These are phyloP conservation scores for Fusarium acutatum DNA, from an alignment of 2,329 filamentous ascomycete genomes.

Conservation along the genomic window DNA sequence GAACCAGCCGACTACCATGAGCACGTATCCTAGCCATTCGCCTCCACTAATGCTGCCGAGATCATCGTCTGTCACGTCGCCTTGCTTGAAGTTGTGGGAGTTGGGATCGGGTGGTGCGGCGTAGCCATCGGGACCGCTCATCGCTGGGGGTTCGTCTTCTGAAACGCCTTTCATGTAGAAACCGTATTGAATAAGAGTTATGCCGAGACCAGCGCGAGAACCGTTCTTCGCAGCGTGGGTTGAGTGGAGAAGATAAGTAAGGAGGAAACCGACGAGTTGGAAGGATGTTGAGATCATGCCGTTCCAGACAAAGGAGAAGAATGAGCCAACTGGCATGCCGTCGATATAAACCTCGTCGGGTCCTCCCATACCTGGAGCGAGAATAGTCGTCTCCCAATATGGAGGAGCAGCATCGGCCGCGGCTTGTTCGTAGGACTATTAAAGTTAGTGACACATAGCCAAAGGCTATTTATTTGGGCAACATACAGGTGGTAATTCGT, in stretches of 20 bases:
- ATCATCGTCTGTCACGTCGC: slow-evolving; percentile 64
- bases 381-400: slow-evolving; percentile 99
- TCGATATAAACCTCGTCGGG: slow-evolving; percentile 97
- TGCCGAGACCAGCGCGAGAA: slow-evolving; percentile 90
- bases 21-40: slow-evolving; percentile 89
- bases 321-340: slow-evolving; percentile 88
- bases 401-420: slow-evolving; percentile 95
- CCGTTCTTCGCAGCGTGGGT: slow-evolving; percentile 98
- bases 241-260: slow-evolving; percentile 97
- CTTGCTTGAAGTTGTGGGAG: slow-evolving; percentile 85
- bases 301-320: slow-evolving; percentile 92
- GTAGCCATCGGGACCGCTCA: slow-evolving; percentile 65
- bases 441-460: slow-evolving; percentile 45
- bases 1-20: slow-evolving; percentile 99
- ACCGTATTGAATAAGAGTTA: slow-evolving; percentile 95
- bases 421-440: slow-evolving; percentile 94
- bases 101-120: slow-evolving; percentile 86
- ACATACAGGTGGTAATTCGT: slow-evolving; percentile 93
- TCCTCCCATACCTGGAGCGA: slow-evolving; percentile 89
- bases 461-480: background rate
- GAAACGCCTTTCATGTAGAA: slow-evolving; percentile 86
- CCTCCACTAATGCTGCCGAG: slow-evolving; percentile 68
- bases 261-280: slow-evolving; percentile 94
- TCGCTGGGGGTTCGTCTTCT: slow-evolving; percentile 53
- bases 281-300: slow-evolving; percentile 98